Conservation (phyloP, 2,329 filamentous ascomycete genomes). For the Aspergillus clavatus region DNA sequence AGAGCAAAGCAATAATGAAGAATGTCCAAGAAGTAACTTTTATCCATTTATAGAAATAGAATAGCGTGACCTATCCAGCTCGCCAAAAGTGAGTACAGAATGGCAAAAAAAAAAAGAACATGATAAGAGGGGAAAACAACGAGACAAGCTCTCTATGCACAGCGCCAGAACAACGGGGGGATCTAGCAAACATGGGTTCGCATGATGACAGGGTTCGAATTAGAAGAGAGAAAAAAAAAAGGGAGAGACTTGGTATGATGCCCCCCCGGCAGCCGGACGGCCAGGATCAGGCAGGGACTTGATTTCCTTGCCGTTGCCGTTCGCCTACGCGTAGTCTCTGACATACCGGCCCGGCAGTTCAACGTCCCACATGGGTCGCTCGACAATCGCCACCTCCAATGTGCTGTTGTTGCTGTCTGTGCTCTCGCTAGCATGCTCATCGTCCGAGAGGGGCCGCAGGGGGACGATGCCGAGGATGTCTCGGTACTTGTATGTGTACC, state of each 20-base stretch:
- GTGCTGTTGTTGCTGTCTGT: slow-evolving; percentile 11
- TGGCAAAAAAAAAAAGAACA: neutral
- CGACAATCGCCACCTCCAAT: slow-evolving; percentile 77
- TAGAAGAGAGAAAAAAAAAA: too few relatives aligned
- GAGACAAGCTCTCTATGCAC: slow-evolving; percentile 1
- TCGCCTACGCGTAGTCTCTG: slow-evolving; percentile 47
- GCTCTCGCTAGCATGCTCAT: slow-evolving; percentile 28
- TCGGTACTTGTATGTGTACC: slow-evolving; percentile 89
- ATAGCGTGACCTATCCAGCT: slow-evolving; percentile 13
- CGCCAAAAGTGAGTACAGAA: slow-evolving; percentile 6
- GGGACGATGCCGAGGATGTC: slow-evolving; percentile 76
- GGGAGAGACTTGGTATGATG: too few relatives aligned
- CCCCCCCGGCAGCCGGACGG: too few relatives aligned
- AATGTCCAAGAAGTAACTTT: slow-evolving; percentile 9
- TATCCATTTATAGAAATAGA: slow-evolving; percentile 10
- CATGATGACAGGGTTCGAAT: too few relatives aligned
- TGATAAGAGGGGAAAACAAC: too few relatives aligned
- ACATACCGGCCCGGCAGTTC: slow-evolving; percentile 69
- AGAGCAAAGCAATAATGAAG: neutral
- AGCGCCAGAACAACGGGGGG: neutral
- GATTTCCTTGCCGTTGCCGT: too few relatives aligned
- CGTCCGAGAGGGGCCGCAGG: slow-evolving; percentile 40
- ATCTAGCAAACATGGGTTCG: neutral
- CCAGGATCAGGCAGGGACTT: too few relatives aligned
- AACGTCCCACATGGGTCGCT: slow-evolving; percentile 78